Evolutionary conservation across 2,329 filamentous ascomycete species (phyloP).

Genomic region (Hortaea sp.): DNA sequence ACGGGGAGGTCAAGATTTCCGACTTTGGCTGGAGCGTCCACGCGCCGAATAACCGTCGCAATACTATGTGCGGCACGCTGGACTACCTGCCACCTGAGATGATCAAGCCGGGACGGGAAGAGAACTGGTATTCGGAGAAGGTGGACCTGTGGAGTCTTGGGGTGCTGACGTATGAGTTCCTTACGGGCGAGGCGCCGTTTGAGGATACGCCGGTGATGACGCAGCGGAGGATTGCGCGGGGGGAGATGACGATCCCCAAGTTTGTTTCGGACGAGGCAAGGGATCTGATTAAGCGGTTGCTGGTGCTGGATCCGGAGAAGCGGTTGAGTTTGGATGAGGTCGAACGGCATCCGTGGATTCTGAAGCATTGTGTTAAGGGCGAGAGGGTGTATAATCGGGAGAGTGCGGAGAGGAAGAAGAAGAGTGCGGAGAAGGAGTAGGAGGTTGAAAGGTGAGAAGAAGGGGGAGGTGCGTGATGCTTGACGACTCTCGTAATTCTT

Average conservation of each 20-base stretch:
- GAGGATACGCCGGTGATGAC: slow-evolving; percentile 95
- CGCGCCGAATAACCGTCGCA: slow-evolving; percentile 83
- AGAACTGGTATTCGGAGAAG: slow-evolving; percentile 90
- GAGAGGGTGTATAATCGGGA: slow-evolving; percentile 35
- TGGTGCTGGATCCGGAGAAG: slow-evolving; percentile 90
- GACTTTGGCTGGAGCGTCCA: slow-evolving; percentile 99
- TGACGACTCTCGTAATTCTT: background rate
- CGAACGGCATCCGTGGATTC: slow-evolving; percentile 85
- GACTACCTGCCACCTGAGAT: slow-evolving; percentile 98
- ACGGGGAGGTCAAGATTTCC: slow-evolving; percentile 96
- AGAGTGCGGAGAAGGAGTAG: background rate
- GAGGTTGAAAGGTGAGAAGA: background rate
- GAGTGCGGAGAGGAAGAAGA: slow-evolving; percentile 23
- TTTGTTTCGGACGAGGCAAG: slow-evolving; percentile 85
- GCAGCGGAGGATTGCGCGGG: slow-evolving; percentile 74
- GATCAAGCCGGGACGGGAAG: slow-evolving; percentile 62
- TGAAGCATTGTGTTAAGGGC: slow-evolving; percentile 74
- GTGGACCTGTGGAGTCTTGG: slow-evolving; percentile 94
- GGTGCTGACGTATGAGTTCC: slow-evolving; percentile 90
- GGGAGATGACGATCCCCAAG: slow-evolving; percentile 83
- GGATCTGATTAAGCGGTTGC: slow-evolving; percentile 81
- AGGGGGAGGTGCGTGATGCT: background rate
- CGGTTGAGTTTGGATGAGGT: slow-evolving; percentile 83
- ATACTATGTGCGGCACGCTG: slow-evolving; percentile 93
- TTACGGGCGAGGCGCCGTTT: slow-evolving; percentile 92